These are phyloP conservation scores for Penicillium robsamsonii DNA, from an alignment of 495 filamentous ascomycete genomes.

Conservation along the genomic window DNA sequence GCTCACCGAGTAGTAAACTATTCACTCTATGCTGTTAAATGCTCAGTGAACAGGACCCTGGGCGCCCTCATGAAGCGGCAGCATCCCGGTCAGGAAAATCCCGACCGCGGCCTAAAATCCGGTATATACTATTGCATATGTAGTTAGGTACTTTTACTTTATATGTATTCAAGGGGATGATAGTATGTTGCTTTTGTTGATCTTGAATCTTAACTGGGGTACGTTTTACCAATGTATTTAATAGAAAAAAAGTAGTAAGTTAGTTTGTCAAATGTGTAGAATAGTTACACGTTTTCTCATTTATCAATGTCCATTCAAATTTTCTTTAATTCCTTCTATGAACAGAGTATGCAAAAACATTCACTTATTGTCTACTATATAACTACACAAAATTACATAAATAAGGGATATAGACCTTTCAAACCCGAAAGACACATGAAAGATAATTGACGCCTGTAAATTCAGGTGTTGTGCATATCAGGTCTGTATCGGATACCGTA, in stretches of 20 bases:
- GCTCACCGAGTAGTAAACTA: too few relatives aligned
- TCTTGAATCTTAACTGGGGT: not conserved
- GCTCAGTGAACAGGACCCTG: too few relatives aligned
- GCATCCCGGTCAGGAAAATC: too few relatives aligned
- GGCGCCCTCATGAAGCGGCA: too few relatives aligned
- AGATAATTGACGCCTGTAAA: conserved; percentile 7
- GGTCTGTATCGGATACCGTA: conserved; percentile 21
- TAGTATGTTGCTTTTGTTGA: not conserved
- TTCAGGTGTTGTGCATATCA: conserved; percentile 27
- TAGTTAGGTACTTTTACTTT: not conserved
- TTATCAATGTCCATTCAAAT: not conserved
- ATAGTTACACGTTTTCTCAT: not conserved
- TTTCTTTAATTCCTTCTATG: not conserved
- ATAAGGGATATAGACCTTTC: not conserved
- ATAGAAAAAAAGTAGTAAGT: not conserved
- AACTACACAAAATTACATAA: not conserved
- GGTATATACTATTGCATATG: too few relatives aligned
- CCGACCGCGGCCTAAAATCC: too few relatives aligned
- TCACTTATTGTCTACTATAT: not conserved
- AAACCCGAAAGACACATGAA: not conserved
- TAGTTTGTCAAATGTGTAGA: not conserved
- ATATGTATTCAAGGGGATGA: not conserved
- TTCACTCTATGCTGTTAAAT: too few relatives aligned
- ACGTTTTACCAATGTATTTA: not conserved
- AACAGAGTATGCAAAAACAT: not conserved